Conservation (phyloP, 75 land plant species). For the Pinus albicaulis region DNA sequence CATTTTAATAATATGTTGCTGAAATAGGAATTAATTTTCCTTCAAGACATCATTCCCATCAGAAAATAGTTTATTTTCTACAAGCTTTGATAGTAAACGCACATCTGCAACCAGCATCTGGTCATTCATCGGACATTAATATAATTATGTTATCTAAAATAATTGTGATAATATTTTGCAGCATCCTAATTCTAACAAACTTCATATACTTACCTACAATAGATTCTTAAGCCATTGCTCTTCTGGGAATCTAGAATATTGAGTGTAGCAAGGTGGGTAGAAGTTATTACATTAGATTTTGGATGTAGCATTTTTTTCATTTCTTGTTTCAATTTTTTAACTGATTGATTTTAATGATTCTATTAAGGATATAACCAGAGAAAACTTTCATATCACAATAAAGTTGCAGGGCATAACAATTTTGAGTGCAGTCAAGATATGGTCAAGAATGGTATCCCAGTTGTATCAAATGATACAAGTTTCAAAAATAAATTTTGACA, state of each 20-base stretch:
- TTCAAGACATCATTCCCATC: neutral
- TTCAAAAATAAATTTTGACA: neutral
- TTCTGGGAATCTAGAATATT: neutral
- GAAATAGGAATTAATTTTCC: neutral
- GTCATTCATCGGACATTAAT: too few species aligned
- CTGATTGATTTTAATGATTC: neutral
- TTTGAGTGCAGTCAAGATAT: neutral
- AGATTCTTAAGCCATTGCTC: neutral
- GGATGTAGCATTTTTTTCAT: neutral
- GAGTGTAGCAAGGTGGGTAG: neutral
- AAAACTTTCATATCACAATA: neutral
- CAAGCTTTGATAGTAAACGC: neutral
- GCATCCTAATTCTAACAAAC: neutral
- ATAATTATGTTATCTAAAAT: constrained; percentile 2
- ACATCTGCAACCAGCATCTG: neutral
- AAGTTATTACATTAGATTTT: neutral
- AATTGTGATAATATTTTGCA: neutral
- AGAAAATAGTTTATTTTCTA: neutral
- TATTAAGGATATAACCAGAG: neutral
- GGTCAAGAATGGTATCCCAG: neutral
- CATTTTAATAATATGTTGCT: neutral
- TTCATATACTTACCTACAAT: neutral
- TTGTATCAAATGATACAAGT: neutral
- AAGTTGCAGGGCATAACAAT: neutral
- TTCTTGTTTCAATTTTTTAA: neutral